phyloP scores from a whole-genome alignment of 2,329 filamentous ascomycete species.

The Onygenales sp. region DNA sequence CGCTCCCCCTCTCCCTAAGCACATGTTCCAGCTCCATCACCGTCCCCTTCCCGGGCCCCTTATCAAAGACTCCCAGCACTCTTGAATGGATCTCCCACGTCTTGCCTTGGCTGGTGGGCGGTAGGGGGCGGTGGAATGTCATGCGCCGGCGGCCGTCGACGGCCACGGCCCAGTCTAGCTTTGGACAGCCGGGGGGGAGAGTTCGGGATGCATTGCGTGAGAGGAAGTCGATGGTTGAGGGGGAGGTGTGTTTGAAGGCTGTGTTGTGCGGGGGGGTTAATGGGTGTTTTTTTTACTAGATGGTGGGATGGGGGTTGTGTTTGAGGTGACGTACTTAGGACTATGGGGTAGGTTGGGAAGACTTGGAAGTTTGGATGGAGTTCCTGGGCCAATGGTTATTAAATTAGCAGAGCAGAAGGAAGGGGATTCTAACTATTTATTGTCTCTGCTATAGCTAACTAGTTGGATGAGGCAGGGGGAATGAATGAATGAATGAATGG shows the following conservation, averaged over 20 bases:
- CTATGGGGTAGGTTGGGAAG: constrained; percentile 83
- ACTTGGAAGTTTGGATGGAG: constrained; percentile 75
- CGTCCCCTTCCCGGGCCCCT: constrained; percentile 59
- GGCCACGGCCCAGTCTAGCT: constrained; percentile 62
- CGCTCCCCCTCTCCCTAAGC: constrained; percentile 59
- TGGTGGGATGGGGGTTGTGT: not conserved
- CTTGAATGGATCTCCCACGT: constrained; percentile 68
- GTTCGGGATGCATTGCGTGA: constrained; percentile 53
- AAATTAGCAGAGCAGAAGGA: not conserved
- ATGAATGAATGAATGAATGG: not conserved
- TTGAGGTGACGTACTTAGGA: constrained; percentile 51
- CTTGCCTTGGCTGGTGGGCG: constrained; percentile 57
- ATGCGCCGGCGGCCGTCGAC: constrained; percentile 78
- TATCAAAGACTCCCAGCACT: constrained; percentile 79
- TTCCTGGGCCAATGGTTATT: constrained; percentile 46
- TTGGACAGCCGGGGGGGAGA: constrained; percentile 62
- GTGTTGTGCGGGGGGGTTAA: not conserved
- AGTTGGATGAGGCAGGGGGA: not conserved
- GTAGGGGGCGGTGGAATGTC: constrained; percentile 64
- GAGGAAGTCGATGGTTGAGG: constrained; percentile 79
- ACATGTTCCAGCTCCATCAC: constrained; percentile 71
- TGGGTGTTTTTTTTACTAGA: not conserved
- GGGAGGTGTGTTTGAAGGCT: constrained; percentile 66
- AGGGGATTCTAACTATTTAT: too few species aligned
- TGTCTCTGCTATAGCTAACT: not conserved